Evolutionary conservation across 2,329 filamentous ascomycete species (phyloP), one percentile per base, ranked within the genome.

Genomic region (Aspergillus cejpii): DNA sequence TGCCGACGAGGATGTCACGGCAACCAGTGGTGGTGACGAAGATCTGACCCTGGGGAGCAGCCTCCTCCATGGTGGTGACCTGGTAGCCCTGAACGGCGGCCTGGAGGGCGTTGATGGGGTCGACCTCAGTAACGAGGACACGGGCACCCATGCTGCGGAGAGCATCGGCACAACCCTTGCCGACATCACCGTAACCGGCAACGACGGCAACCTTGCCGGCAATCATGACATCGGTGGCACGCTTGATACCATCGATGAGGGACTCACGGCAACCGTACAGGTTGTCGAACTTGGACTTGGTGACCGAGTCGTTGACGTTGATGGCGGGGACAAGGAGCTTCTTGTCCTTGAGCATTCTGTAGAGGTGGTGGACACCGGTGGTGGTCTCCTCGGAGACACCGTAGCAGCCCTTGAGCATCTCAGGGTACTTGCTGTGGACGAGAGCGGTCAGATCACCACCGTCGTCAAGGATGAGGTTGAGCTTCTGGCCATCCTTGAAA

Each of bases 231-330:
- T 98, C 91, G 73, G 92, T 98, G 63, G 92, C 91, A 78, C 91
- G 91, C 87, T 97, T 98, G 84, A 98, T 97, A 72, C 92, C 92
- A 73, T 98, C 92, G 66, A 98, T 84, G 63, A 98, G 85, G 55
- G 91, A 96, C 79, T 97, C 92, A 71, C 89, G 85, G 88, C 92
- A 97, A 68, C 92, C 91, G 82, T 97, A 98, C 58, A 97, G 78
- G 84, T 98, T 98, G 83, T 97, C 92, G 72, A 98, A 98, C 83
- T 98, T 98, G 76, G 89, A 95, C 85, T 97, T 98, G 74, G 92
- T 98, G 69, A 98, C 91, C 49, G 86, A 90, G 83, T 98, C 91
- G 79, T 98, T 97, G 80, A 98, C 91, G 75, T 98, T 98, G 84
- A 97, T 88, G 74, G 91, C 80, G 59, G 92, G 92, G 58, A 95